Percentiles rank a stretch among this genome's conserved stretches.
Conservation (phyloP, 208 protist species). For the Leishmania gerbilli region DNA sequence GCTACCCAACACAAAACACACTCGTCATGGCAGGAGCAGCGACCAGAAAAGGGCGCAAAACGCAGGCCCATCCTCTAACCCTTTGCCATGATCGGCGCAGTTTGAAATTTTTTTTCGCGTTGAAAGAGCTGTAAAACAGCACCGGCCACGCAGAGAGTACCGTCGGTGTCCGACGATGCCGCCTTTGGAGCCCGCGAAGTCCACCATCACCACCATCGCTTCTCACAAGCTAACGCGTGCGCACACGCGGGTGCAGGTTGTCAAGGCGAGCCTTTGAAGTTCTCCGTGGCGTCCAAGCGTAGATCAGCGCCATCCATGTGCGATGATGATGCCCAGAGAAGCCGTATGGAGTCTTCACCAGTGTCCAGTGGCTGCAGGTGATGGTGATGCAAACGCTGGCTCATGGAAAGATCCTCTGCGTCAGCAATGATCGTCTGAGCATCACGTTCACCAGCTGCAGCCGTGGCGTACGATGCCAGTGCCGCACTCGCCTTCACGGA, state of each 20-base stretch:
- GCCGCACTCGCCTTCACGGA: background rate
- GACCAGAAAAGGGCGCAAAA: background rate
- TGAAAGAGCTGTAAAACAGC: background rate
- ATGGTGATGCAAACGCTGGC: background rate
- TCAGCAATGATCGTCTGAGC: background rate
- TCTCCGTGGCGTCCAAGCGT: background rate
- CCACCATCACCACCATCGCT: background rate
- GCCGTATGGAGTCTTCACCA: background rate
- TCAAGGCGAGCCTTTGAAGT: background rate
- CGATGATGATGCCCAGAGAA: constrained; percentile 11
- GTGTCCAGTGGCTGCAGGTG: background rate
- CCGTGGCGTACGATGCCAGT: background rate
- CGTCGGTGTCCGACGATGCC: background rate
- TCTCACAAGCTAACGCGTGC: background rate
- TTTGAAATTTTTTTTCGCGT: background rate
- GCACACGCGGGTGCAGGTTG: background rate
- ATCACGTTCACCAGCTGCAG: background rate
- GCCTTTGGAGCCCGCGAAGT: background rate
- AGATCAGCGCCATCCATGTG: background rate
- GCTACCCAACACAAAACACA: background rate
- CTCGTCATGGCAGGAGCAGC: background rate
- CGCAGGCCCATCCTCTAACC: background rate
- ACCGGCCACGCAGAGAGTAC: background rate
- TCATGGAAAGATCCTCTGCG: constrained; percentile 5
- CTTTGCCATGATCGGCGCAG: background rate